Conservation (phyloP, 139 green algal genomes). For the Raphidocelis subcapitata region DNA sequence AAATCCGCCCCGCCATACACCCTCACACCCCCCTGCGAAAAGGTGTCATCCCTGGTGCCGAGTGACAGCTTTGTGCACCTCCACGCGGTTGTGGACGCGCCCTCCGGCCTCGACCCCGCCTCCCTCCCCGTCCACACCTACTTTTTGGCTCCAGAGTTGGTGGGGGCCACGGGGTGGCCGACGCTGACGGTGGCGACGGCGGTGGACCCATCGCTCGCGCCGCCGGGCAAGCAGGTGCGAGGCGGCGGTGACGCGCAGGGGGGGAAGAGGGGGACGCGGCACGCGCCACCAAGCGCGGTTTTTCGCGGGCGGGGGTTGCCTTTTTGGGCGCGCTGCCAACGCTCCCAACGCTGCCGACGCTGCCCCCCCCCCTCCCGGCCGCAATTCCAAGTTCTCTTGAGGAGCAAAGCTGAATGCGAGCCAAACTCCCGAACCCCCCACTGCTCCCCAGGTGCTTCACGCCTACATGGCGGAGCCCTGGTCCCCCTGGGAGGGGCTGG, state of each 20-base stretch:
- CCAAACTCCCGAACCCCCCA: background rate
- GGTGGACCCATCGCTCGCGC: constrained; percentile 30
- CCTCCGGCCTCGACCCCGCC: background rate
- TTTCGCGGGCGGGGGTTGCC: too few species aligned
- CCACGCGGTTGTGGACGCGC: constrained; percentile 67
- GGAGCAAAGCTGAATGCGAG: background rate
- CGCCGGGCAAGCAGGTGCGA: constrained; percentile 34
- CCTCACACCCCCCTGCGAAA: background rate
- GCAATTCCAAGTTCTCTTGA: background rate
- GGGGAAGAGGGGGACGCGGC: too few species aligned
- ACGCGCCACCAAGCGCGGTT: too few species aligned
- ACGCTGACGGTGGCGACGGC: constrained; percentile 38
- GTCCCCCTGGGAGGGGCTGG: constrained; percentile 46
- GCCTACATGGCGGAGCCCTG: constrained; percentile 36
- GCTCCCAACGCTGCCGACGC: background rate
- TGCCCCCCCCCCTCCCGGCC: background rate
- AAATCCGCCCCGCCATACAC: background rate
- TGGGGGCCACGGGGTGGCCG: constrained; percentile 36
- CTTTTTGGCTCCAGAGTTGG: constrained; percentile 36
- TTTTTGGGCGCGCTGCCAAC: too few species aligned
- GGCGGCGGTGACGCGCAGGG: background rate
- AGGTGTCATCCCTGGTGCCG: background rate
- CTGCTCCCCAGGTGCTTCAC: constrained; percentile 26
- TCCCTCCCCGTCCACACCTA: constrained; percentile 64
- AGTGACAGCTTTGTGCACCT: constrained; percentile 75